phyloP scores from a whole-genome alignment of 176 grass and related monocot species.

The Carex myosuroides region DNA sequence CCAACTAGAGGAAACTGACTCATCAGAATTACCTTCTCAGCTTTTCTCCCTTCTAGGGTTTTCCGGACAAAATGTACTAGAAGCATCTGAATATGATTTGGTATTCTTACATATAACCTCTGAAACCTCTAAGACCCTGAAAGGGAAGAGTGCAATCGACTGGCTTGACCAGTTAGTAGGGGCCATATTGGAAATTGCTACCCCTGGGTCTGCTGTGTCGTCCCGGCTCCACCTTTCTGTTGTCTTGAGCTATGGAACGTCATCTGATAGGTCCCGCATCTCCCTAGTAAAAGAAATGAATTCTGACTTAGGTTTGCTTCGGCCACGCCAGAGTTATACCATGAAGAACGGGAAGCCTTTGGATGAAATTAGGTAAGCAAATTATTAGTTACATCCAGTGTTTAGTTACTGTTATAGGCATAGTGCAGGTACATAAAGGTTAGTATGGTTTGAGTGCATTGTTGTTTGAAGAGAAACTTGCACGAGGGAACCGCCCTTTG shows the following conservation, averaged over 20 bases:
- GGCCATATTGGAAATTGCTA: slow-evolving; percentile 43
- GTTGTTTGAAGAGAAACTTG: background rate
- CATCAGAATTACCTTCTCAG: slow-evolving; percentile 17
- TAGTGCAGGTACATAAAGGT: background rate
- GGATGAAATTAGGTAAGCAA: slow-evolving; percentile 56
- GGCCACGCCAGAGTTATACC: slow-evolving; percentile 77
- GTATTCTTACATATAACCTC: slow-evolving; percentile 56
- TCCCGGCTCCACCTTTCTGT: slow-evolving; percentile 59
- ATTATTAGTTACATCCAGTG: background rate
- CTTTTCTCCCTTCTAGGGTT: slow-evolving; percentile 54
- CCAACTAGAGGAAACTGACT: slow-evolving; percentile 28
- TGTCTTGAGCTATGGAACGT: slow-evolving; percentile 63
- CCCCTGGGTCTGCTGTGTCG: slow-evolving; percentile 37
- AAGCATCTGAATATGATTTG: slow-evolving; percentile 65
- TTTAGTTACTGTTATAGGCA: background rate
- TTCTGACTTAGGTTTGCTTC: slow-evolving; percentile 64
- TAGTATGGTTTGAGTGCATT: background rate
- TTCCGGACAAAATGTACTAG: slow-evolving; percentile 38
- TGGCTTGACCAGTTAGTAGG: slow-evolving; percentile 60
- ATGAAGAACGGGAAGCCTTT: slow-evolving; percentile 73
- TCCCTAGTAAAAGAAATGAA: slow-evolving; percentile 30
- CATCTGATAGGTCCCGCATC: slow-evolving; percentile 33
- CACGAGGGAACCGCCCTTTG: background rate
- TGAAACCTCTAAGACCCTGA: slow-evolving; percentile 41
- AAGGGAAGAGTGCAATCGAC: slow-evolving; percentile 39